These are phyloP conservation scores for Bauhinia variegata DNA, from an alignment of 306 rosid species.

Conservation along the genomic window DNA sequence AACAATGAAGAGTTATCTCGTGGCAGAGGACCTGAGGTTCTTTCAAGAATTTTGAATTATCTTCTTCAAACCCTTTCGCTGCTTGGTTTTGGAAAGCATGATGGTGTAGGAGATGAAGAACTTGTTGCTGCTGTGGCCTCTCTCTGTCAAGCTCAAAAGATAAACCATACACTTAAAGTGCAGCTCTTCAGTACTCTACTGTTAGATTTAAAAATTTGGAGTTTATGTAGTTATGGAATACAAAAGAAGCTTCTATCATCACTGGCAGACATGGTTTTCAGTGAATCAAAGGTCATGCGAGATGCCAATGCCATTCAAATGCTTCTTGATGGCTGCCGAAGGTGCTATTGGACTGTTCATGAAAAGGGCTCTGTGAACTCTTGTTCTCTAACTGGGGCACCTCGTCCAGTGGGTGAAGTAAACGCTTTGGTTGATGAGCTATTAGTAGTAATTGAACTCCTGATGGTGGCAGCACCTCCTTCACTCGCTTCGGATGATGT, in stretches of 20 bases:
- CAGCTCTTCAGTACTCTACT: slow-evolving; percentile 83
- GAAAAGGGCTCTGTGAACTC: slow-evolving; percentile 86
- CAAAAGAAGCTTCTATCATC: slow-evolving; percentile 98
- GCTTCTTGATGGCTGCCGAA: slow-evolving; percentile 97
- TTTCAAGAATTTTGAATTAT: slow-evolving; percentile 86
- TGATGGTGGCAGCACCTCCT: slow-evolving; percentile 84
- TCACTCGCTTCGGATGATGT: slow-evolving; percentile 69
- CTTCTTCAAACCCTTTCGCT: slow-evolving; percentile 80
- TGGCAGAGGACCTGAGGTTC: slow-evolving; percentile 91
- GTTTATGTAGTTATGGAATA: slow-evolving; percentile 93
- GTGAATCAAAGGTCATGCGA: slow-evolving; percentile 85
- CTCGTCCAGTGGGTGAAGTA: slow-evolving; percentile 87
- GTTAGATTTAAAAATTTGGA: slow-evolving; percentile 89
- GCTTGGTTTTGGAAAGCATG: slow-evolving; percentile 62
- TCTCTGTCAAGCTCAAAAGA: slow-evolving; percentile 82
- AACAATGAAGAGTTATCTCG: slow-evolving; percentile 87
- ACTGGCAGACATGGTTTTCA: slow-evolving; percentile 98
- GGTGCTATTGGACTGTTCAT: slow-evolving; percentile 86
- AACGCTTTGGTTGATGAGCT: slow-evolving; percentile 98
- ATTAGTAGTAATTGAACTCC: slow-evolving; percentile 87
- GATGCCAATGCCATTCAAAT: slow-evolving; percentile 97
- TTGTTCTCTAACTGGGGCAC: slow-evolving; percentile 64
- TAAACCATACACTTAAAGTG: slow-evolving; percentile 78
- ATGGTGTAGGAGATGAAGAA: slow-evolving; percentile 87
- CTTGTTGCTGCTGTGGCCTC: slow-evolving; percentile 91